Evolutionary conservation across 1,139 yeast species (phyloP), one percentile per base, ranked within the genome.

Genomic region (Ogataea hybrid): DNA sequence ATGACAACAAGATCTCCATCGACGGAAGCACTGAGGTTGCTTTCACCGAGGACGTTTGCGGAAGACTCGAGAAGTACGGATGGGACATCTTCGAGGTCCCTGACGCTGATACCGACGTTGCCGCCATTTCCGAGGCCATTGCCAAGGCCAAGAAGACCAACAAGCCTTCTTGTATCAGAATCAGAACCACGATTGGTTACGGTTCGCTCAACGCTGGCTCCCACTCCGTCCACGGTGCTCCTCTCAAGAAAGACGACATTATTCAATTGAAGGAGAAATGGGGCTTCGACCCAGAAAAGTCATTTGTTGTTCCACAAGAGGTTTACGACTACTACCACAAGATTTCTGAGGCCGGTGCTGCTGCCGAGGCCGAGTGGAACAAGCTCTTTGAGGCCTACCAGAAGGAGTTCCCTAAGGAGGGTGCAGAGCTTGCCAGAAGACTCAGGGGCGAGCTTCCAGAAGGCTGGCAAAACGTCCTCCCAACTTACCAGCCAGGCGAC

Each of bases 151-250:
- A 83, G 72, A 67, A 69, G 60, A 70, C 70, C 46, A 63, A 84
- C 69, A 86, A 89, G 77, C 99, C 99, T 68, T 79, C 97, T 49
- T 75, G 89, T 68, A 85, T 92, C 69, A 82, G 89, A 70, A 73
- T 92, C 66, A 77, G 81, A 61, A 92, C 98, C 62, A 84, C 85
- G 67, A 92, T 92, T 63, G 99, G 98, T 67, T 90, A 65, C 72
- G 98, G 99, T 65, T 92, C 98, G 42, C 69, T 82, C 62, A 70
- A 73, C 53, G 79, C 79, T 60, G 98, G 98, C 60, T 81, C 97
- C 51, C 92, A 85, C 70, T 75, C 84, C 59, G 98, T 94, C 47
- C 99, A 94, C 72, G 99, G 99, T 68, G 75, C 96, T 54, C 96
- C 99, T 62, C 81, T 92, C 71, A 89, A 90, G 79, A 72, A 90